These are phyloP conservation scores for Withania somnifera DNA, from an alignment of 305 asterid species.

Conservation along the genomic window DNA sequence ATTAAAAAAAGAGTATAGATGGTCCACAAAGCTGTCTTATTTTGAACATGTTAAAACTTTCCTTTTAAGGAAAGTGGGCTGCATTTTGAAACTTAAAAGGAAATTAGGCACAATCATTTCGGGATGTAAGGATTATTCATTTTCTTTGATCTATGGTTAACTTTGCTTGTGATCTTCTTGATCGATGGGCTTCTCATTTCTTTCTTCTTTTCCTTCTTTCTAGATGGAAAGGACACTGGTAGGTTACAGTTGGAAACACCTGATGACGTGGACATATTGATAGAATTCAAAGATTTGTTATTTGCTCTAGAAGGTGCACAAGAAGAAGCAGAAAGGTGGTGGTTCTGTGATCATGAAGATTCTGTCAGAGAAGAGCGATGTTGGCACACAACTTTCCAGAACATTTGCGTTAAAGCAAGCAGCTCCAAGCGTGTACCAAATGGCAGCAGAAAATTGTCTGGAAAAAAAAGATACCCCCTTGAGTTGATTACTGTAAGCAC, in stretches of 20 bases:
- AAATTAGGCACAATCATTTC: background rate
- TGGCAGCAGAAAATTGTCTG: conserved; percentile 22
- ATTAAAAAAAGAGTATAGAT: background rate
- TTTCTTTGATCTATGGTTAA: background rate
- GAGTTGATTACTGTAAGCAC: conserved; percentile 76
- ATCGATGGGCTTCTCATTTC: conserved; percentile 10
- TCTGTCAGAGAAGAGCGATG: conserved; percentile 67
- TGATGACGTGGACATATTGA: conserved; percentile 73
- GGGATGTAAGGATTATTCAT: background rate
- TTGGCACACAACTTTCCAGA: conserved; percentile 83
- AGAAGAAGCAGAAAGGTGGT: conserved; percentile 45
- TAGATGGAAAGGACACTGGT: conserved; percentile 46
- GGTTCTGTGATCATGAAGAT: conserved; percentile 31
- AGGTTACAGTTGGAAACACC: conserved; percentile 69
- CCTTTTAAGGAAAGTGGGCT: background rate
- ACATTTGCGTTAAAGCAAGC: conserved; percentile 61
- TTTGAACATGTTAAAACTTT: conserved; percentile 1
- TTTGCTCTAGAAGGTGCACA: conserved; percentile 91
- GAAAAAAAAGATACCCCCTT: conserved; percentile 53
- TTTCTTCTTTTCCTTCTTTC: conserved; percentile 11
- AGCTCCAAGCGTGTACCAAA: conserved; percentile 27
- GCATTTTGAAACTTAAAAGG: background rate
- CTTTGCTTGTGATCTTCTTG: background rate
- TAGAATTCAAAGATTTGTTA: conserved; percentile 89
- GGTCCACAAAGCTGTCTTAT: background rate